phyloP scores from a whole-genome alignment of 1,284 basidiomycete genomes.

The Irpex sp. region DNA sequence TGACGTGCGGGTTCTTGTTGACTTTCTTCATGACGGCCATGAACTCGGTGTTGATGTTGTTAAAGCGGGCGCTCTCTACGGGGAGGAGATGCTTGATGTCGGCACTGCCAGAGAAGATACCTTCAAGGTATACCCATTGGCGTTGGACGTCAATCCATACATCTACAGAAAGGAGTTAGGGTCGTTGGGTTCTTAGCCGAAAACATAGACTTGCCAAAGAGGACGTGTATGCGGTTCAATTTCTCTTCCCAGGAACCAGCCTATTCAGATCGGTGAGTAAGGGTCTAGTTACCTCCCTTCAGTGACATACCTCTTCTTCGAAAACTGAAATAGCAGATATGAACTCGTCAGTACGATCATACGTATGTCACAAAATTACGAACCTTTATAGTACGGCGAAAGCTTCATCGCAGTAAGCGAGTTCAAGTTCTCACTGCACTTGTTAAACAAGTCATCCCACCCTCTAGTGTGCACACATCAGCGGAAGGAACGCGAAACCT shows the following conservation, averaged over 20 bases:
- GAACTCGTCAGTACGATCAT: not conserved
- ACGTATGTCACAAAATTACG: conserved; percentile 12
- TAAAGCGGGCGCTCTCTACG: conserved; percentile 94
- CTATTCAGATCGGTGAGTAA: conserved; percentile 26
- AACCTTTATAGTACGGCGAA: conserved; percentile 95
- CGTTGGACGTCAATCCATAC: conserved; percentile 99
- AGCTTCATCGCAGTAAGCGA: conserved; percentile 96
- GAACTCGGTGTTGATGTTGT: conserved; percentile 99
- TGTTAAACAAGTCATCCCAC: conserved; percentile 98
- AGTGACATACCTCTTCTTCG: conserved; percentile 72
- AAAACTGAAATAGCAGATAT: conserved; percentile 55
- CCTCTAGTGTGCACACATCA: conserved; percentile 46
- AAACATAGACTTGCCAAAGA: not conserved
- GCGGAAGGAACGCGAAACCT: not conserved
- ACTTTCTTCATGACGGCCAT: conserved; percentile 99
- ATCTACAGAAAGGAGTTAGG: conserved; percentile 43
- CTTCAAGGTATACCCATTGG: conserved; percentile 99
- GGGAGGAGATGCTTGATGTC: conserved; percentile 99
- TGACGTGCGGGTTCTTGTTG: conserved; percentile 96
- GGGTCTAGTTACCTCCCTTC: conserved; percentile 14
- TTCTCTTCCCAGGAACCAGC: conserved; percentile 94
- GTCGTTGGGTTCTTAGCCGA: not conserved
- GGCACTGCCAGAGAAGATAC: conserved; percentile 98
- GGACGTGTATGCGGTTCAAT: conserved; percentile 89
- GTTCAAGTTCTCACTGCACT: conserved; percentile 95